Percentiles rank a stretch among this genome's conserved stretches.
phyloP scores from a whole-genome alignment of 345 rosid species.

The Eucalyptus paniculata region DNA sequence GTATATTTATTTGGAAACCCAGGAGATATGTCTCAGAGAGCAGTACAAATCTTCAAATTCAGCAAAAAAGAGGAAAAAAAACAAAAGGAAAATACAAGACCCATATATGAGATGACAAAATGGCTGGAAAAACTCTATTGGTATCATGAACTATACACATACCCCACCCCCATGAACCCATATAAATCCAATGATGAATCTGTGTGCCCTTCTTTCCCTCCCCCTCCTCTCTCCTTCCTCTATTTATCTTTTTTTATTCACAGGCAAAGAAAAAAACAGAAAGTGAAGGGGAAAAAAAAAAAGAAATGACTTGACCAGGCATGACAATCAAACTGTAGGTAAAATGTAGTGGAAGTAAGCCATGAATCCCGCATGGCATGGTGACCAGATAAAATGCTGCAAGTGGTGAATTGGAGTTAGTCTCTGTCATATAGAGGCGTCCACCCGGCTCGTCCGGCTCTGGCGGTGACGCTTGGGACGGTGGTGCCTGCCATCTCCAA shows the following conservation, averaged over 20 bases:
- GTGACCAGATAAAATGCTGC: background rate
- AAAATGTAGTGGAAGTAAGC: background rate
- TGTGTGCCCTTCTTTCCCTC: background rate
- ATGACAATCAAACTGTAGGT: background rate
- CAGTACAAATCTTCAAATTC: background rate
- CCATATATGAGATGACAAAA: slow-evolving; percentile 12
- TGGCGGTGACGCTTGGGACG: slow-evolving; percentile 34
- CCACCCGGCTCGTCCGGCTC: slow-evolving; percentile 8
- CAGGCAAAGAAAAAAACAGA: background rate
- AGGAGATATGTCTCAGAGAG: background rate
- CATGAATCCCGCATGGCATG: background rate
- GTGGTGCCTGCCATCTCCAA: slow-evolving; percentile 43
- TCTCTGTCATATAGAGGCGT: background rate
- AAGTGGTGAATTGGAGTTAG: background rate
- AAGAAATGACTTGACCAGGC: background rate
- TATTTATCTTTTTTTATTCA: slow-evolving; percentile 16
- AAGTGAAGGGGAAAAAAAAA: background rate
- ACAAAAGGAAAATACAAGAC: background rate
- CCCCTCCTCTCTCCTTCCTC: background rate
- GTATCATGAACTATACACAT: slow-evolving; percentile 27
- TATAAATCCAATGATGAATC: background rate
- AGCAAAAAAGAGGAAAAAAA: background rate
- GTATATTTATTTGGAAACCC: background rate
- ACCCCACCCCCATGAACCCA: background rate
- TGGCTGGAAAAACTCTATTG: background rate